Base-by-base conservation (phyloP, 1,284 basidiomycete genomes). In the Ceratorhiza oryzae-sativae region DNA sequence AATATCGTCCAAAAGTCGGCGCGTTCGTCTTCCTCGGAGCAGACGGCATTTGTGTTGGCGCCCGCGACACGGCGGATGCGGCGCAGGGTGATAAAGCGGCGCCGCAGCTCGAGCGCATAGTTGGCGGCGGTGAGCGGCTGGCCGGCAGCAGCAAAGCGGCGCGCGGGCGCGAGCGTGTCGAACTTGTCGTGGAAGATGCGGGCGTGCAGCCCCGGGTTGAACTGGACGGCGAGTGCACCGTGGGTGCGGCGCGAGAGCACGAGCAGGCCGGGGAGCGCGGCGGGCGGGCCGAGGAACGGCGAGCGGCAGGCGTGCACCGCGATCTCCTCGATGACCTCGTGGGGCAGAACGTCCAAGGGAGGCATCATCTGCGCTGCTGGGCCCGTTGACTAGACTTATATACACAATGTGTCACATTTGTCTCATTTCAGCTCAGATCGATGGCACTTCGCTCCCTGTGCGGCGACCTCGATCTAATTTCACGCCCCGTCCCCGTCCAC, bases 1-100 rank as follows among this genome's bases (percentile, higher is more conserved):
- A 80, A 82, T 1, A 81, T 71, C 27, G 79, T 77, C 81, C 81
- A 83, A 3, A 82, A 74, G 72, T 81, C 81, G 12, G 77, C 74
- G 6, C 49, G 71, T n/a, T 72, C 58, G 30, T 72, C 46, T 8
- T 53, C 63, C 13, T 67, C 63, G 63, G 10, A 15, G 34, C 32
- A 25, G 25, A 32, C 63, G 32, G 4, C 3, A 18, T 55, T 32
- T 49, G 15, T 20, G 6, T 10, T 36, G 49, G 25, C 42, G 30
- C 55, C 49, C 2, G 60, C 60, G 27, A 61, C 34, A 1, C 45
- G 23, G 15, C 70, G 60, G 30, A 81, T 65, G 23, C 78, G 72
- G n/a, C 61, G 45, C 30, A 82, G 72, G 18, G 76, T 76, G 12
- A 53, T 67, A 27, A 78, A 75, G 9, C 81, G 75, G 34, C 75